Percentiles rank a stretch among this genome's conserved stretches.
Evolutionary conservation across 192 early-diverging fungal species (phyloP).

Genomic region (Mortierella claussenii): DNA sequence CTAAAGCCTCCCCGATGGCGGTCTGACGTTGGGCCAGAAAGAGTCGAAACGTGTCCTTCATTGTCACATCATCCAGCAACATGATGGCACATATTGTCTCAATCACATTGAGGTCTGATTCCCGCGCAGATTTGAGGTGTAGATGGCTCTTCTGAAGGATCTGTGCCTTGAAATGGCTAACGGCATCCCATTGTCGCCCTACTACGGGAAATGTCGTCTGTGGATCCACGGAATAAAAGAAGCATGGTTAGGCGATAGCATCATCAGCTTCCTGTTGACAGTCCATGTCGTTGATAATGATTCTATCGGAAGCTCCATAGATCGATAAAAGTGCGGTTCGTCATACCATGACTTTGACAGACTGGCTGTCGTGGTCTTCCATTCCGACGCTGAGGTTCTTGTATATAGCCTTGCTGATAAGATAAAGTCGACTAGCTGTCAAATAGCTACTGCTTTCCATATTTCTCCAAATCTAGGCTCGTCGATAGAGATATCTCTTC

Average conservation of each 20-base stretch:
- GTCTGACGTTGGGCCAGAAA: slow-evolving; percentile 65
- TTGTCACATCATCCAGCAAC: slow-evolving; percentile 69
- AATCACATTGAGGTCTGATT: slow-evolving; percentile 61
- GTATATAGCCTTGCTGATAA: slow-evolving; percentile 75
- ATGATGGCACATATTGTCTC: slow-evolving; percentile 75
- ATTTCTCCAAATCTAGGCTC: slow-evolving; percentile 79
- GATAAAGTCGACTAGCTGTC: slow-evolving; percentile 74
- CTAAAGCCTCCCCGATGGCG: slow-evolving; percentile 55
- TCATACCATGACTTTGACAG: slow-evolving; percentile 42
- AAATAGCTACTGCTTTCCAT: slow-evolving; percentile 78
- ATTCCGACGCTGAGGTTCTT: slow-evolving; percentile 68
- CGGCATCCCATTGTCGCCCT: slow-evolving; percentile 86
- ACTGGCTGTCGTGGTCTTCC: slow-evolving; percentile 27
- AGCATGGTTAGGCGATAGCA: too few species aligned
- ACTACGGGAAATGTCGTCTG: slow-evolving; percentile 83
- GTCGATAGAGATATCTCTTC: not conserved
- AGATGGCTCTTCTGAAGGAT: slow-evolving; percentile 74
- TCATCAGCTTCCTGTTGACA: too few species aligned
- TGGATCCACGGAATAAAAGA: not conserved
- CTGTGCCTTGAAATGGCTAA: slow-evolving; percentile 77
- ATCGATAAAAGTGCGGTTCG: too few species aligned
- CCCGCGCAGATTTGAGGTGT: slow-evolving; percentile 56
- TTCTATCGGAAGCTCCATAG: too few species aligned
- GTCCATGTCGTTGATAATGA: too few species aligned
- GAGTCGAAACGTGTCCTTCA: slow-evolving; percentile 61